Conservation (phyloP, 2,329 filamentous ascomycete species). For the Aureobasidium subglaciale region DNA sequence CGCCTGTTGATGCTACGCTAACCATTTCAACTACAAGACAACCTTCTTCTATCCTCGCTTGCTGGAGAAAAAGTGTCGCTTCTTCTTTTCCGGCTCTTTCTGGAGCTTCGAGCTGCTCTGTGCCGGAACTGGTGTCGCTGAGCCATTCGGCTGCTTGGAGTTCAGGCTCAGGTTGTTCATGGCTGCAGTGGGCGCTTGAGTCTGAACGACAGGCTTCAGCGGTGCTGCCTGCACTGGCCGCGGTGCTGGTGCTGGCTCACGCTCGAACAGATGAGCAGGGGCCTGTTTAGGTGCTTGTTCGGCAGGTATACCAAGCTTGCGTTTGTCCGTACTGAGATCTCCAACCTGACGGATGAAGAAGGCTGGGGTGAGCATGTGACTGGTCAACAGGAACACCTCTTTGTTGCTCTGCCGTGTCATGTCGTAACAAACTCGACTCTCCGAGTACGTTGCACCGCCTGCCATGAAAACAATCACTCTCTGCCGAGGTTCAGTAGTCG, state of each 20-base stretch:
- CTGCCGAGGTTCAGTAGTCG: slow-evolving; percentile 70
- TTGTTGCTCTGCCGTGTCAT: slow-evolving; percentile 63
- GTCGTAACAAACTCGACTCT: slow-evolving; percentile 84
- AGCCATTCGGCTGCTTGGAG: slow-evolving; percentile 26
- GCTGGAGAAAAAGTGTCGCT: slow-evolving; percentile 47
- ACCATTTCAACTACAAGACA: not conserved
- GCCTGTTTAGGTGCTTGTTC: slow-evolving; percentile 75
- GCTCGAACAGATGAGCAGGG: slow-evolving; percentile 79
- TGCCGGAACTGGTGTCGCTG: slow-evolving; percentile 25
- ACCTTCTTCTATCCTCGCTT: slow-evolving; percentile 21
- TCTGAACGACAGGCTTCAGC: slow-evolving; percentile 17
- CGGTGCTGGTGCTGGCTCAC: slow-evolving; percentile 33
- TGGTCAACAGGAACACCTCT: slow-evolving; percentile 82
- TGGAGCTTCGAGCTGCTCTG: slow-evolving; percentile 39
- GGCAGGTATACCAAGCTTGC: slow-evolving; percentile 70
- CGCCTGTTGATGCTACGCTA: slow-evolving; percentile 10
- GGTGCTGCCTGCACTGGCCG: slow-evolving; percentile 26
- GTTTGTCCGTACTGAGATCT: slow-evolving; percentile 69
- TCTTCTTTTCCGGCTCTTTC: slow-evolving; percentile 53
- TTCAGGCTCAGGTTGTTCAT: slow-evolving; percentile 51
- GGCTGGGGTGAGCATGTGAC: slow-evolving; percentile 83
- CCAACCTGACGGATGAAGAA: slow-evolving; percentile 77
- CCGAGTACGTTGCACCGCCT: slow-evolving; percentile 88
- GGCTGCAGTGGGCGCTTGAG: slow-evolving; percentile 46
- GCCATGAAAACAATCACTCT: slow-evolving; percentile 91